Base-by-base conservation (phyloP, 1,139 yeast genomes). In the Trichomonascaceae sp. region DNA sequence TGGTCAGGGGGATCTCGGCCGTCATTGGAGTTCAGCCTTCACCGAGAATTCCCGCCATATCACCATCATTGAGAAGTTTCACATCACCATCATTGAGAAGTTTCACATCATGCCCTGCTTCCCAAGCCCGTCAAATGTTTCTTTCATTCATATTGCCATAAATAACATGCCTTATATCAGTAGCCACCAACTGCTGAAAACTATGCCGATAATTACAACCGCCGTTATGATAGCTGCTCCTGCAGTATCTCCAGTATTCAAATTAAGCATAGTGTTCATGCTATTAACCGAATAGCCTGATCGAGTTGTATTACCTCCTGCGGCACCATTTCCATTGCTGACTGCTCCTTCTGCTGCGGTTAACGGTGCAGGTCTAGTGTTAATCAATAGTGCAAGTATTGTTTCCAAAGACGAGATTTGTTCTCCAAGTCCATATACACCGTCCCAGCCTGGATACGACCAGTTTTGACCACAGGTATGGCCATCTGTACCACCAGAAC, bases 221-320 rank as follows among this genome's bases (percentile, higher is more conserved):
- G 86, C 88, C 1, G 97, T 91, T 57, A 90, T 81, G 51, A 90
- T 80, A 49, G 93, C 88, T 0, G 97, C 97, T 55, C 96, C 97
- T 0, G 95, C 96, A 58, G 73, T 79, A 66, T 89, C 96, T 51
- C 85, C 86, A 1, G 73, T 66, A 46, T 76, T 76, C 50, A 88
- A 74, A 17, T 69, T 64, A 61, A 89, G 75, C 44, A 49, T 43
- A 38, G 47, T 36, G 19, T 43, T 36, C 24, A 44, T 27, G 36
- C 20, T 30, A 22, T 41, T 53, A 22, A 18, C 45, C 15, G 45
- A 39, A 38, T 39, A 44, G 7, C 49, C 51, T 13, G 50, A 47
- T 22, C 53, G 47, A 18, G 61, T 45, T n/a, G 57, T 46, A 48
- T 55, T 53, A 1, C 60, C 54, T 12, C 73, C 73, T 12, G 72